Base-by-base conservation (phyloP, 169 alveolate genomes). In the Plasmodium blacklocki region DNA sequence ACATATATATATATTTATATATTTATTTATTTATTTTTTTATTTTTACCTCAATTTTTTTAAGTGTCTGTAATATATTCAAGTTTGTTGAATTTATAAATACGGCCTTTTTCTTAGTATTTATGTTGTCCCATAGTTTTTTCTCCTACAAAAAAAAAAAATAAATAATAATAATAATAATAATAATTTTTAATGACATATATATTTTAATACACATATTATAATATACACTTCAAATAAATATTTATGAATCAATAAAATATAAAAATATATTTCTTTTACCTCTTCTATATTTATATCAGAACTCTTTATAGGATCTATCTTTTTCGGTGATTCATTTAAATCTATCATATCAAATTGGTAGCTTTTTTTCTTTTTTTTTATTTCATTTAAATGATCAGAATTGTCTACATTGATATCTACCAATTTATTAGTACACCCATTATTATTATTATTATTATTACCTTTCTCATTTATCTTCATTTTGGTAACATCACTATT, bases 41-140 rank as follows among this genome's bases (percentile, higher is more conserved):
- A 39, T 39, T 21, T 14, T 18, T 83, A 83, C 91, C 73, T 83
- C 91, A 21, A 83, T 19, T 21, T 54, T 50, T 70, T 83, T 83
- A 83, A 83, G 68, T 54, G 59, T 68, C 64, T 83, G 91, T 58
- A 83, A 83, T 68, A 83, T 83, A 75, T 45, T 83, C 45, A 83
- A 83, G 39, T 58, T 50, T 14, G 73, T 18, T 29, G 62, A 39
- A 29, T 83, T 83, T 45, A 83, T 43, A 83, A 83, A 83, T 18
- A 83, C 85, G 18, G 74, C 91, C 23, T 67, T 83, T 62, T 58
- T 83, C 74, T 83, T 78, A 68, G 29, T 83, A 26, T 47, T 15
- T 26, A 83, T 67, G 45, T 50, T 23, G 43, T 83, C 45, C 91
- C 91, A 83, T 62, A 67, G 67, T 9, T 26, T 59, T 70, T 68